phyloP scores from a whole-genome alignment of 2,329 filamentous ascomycete species.

The Cladosporium halotolerans region DNA sequence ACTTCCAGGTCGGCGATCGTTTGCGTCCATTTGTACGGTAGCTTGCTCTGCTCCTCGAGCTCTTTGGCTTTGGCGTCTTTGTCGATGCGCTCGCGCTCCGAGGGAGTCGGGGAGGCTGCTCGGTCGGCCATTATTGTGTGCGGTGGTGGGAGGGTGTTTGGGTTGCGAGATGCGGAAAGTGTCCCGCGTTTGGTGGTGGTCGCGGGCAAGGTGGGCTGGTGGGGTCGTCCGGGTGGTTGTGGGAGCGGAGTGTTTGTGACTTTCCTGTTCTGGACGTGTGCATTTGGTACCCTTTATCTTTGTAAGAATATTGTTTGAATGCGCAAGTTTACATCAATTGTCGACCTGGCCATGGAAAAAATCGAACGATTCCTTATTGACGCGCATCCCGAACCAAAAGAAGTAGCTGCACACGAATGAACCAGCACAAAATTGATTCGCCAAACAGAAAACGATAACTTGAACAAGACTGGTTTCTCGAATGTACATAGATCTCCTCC shows the following conservation, averaged over 20 bases:
- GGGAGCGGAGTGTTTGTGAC: not conserved
- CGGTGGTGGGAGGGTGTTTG: not conserved
- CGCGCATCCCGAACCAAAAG: not conserved
- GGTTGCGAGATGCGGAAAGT: not conserved
- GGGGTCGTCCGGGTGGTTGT: not conserved
- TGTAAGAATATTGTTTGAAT: too few relatives aligned
- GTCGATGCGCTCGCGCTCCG: constrained; percentile 51
- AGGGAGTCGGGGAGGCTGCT: constrained; percentile 43
- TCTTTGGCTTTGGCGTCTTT: constrained; percentile 63
- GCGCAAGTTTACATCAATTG: too few relatives aligned
- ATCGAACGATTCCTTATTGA: too few relatives aligned
- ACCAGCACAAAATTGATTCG: too few relatives aligned
- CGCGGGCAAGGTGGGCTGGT: not conserved
- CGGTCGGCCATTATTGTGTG: constrained; percentile 15
- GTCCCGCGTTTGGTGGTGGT: constrained; percentile 3
- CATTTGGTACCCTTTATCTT: too few relatives aligned
- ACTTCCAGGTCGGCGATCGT: constrained; percentile 84
- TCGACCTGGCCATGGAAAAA: too few relatives aligned
- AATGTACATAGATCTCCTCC: too few relatives aligned
- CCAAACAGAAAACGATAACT: too few relatives aligned
- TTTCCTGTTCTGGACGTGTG: too few relatives aligned
- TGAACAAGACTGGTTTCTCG: too few relatives aligned
- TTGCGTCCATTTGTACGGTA: constrained; percentile 97
- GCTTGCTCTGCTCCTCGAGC: constrained; percentile 75
- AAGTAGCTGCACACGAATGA: not conserved